A percentile compares a stretch with the other conserved stretches of the same genome.
Evolutionary conservation across 202 grass and related monocot genomes (phyloP).

Genomic region (Zizania palustris): DNA sequence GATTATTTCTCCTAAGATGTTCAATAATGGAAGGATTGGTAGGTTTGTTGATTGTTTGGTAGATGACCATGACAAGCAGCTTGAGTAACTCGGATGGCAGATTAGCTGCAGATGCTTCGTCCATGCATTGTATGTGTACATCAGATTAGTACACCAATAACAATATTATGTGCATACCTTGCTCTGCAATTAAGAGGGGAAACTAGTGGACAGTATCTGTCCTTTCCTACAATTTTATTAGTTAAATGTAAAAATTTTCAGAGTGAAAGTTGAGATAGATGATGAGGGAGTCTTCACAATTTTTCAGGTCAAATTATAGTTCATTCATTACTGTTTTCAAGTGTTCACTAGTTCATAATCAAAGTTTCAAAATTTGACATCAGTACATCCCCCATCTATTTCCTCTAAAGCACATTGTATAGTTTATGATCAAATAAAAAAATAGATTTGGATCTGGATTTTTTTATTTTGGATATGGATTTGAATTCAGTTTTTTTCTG

Average conservation of each 20-base stretch:
- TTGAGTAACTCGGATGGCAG: not conserved
- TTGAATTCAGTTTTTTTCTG: no score
- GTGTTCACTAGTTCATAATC: no score
- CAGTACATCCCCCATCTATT: no score
- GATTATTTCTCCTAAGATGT: not conserved
- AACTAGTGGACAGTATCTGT: not conserved
- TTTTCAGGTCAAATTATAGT: not conserved
- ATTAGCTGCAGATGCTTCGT: not conserved
- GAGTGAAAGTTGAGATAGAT: not conserved
- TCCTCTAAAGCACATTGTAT: no score
- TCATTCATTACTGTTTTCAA: not conserved
- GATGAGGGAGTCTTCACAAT: not conserved
- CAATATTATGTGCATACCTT: no score
- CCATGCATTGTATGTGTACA: not conserved
- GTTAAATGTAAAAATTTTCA: not conserved
- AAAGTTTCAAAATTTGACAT: no score
- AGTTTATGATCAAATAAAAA: no score
- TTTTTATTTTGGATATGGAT: no score
- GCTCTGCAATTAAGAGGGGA: not conserved
- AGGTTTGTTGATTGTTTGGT: not conserved
- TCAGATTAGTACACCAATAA: not conserved
- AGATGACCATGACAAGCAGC: not conserved
- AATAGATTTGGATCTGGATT: no score
- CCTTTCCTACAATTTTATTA: not conserved
- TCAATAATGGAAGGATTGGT: not conserved